Base-by-base conservation (phyloP, 2,329 filamentous ascomycete species). In the Coleophoma eucalyptorum region DNA sequence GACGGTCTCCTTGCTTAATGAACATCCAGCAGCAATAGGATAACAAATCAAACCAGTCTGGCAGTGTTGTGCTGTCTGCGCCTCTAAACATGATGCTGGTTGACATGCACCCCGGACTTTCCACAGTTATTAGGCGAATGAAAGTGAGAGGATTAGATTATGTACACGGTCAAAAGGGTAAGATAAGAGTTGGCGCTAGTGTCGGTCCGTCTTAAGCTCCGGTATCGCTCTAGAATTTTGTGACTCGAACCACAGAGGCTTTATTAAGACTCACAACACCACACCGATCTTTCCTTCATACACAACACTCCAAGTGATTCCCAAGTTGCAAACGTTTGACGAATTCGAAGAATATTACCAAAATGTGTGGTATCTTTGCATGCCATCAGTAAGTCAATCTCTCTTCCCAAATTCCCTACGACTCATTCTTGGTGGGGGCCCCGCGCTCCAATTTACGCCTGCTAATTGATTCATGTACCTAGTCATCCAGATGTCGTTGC, bases 401-500 rank as follows among this genome's bases (percentile, higher is more conserved):
- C 50, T 43, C 51, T 5, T 26, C 6, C 10, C 26, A 26, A n/a
- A 26, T 26, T 26, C 26, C 26, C 10, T 5, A 7, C 26, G 26
- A 26, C 26, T 26, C 49, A 50, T 41, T 32, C 46, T 62, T 71
- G 66, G 70, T 70, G 68, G 68, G 69, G 69, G 46, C 46, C 46
- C 46, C 46, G 46, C 46, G 13, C 41, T 48, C 13, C 19, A 16
- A 32, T 11, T 1, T 42, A 32, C 20, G 42, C 16, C 16, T 16
- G 26, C 37, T 48, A 38, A 48, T 44, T 53, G 43, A 52, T 56
- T 45, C 47, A 48, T 33, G 53, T 49, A 42, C 45, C 55, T 55
- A 84, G 83, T 76, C 92, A 97, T 69, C 92, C 93, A 58, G 89
- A 97, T 82, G 90, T 97, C 66, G 85, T 89, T 68, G 92, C 91